A percentile compares a stretch with the other conserved stretches of the same genome.
phyloP scores from a whole-genome alignment of 768 basidiomycete genomes.

The Lactifluus volemus region DNA sequence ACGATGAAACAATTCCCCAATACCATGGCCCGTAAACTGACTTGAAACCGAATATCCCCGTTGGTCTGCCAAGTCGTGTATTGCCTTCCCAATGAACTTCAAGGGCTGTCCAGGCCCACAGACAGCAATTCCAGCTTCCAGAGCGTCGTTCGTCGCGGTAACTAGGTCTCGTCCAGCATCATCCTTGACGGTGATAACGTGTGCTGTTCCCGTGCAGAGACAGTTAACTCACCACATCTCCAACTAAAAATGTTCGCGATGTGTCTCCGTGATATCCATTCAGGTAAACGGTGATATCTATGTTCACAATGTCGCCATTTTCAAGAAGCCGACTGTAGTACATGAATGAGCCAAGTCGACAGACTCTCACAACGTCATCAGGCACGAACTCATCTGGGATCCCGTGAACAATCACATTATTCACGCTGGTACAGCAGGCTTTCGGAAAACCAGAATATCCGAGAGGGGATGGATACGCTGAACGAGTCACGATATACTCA shows the following conservation, averaged over 20 bases:
- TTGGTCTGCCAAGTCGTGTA: conserved; percentile 40
- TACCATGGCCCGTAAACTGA: conserved; percentile 81
- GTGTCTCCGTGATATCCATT: conserved; percentile 88
- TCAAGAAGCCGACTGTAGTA: conserved; percentile 62
- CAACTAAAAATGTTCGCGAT: conserved; percentile 74
- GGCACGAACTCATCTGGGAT: conserved; percentile 77
- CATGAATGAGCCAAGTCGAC: background rate
- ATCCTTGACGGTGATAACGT: conserved; percentile 41
- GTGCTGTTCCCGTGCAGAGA: background rate
- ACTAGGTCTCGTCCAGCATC: conserved; percentile 58
- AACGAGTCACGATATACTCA: conserved; percentile 52
- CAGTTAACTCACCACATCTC: conserved; percentile 52
- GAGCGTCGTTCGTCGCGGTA: conserved; percentile 48
- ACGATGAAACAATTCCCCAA: conserved; percentile 72
- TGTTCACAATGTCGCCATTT: conserved; percentile 79
- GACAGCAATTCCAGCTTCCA: conserved; percentile 58
- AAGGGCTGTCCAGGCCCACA: conserved; percentile 71
- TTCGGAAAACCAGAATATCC: conserved; percentile 67
- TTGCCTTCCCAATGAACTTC: conserved; percentile 61
- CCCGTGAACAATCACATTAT: conserved; percentile 81
- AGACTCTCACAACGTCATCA: background rate
- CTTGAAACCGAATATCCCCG: conserved; percentile 54
- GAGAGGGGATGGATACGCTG: conserved; percentile 84
- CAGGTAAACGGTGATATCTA: conserved; percentile 82
- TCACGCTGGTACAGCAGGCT: conserved; percentile 81